Percentiles rank a stretch among this genome's conserved stretches.
Conservation (phyloP, 2,329 filamentous ascomycete genomes). For the Exophiala oligosperma region DNA sequence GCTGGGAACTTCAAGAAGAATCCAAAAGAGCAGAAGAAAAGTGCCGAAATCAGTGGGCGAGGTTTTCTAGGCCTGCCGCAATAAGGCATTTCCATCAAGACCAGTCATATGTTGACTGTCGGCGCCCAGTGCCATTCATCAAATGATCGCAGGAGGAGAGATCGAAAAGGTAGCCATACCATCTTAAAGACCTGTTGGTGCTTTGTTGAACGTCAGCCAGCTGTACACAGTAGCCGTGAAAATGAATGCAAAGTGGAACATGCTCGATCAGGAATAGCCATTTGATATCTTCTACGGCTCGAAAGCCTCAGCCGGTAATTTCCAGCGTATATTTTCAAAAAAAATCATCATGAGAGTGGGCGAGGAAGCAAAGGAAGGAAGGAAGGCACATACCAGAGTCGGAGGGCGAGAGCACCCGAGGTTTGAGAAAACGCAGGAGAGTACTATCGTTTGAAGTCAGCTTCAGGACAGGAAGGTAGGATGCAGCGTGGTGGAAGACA, state of each 20-base stretch:
- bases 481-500: background rate
- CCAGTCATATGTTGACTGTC: conserved; percentile 57
- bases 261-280: conserved; percentile 76
- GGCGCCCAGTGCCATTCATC: conserved; percentile 99
- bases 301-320: conserved; percentile 88
- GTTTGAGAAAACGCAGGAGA: no score
- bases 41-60: conserved; percentile 79
- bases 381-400: conserved; percentile 1
- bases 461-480: background rate
- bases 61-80: conserved; percentile 99
- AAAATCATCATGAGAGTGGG: conserved; percentile 61
- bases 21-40: background rate
- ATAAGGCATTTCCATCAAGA: conserved; percentile 85
- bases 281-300: conserved; percentile 74
- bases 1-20: background rate
- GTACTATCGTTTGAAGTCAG: no score
- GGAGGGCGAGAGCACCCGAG: background rate
- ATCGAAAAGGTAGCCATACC: conserved; percentile 7
- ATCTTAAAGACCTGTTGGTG: background rate
- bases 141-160: conserved; percentile 44
- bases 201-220: conserved; percentile 7
- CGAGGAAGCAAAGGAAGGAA: conserved; percentile 20
- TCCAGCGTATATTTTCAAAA: conserved; percentile 71
- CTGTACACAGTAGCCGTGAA: background rate
- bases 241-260: background rate